A percentile compares a stretch with the other conserved stretches of the same genome.
These are phyloP conservation scores for Bipolaris victoriae DNA, from an alignment of 2,329 filamentous ascomycete genomes.

Conservation along the genomic window DNA sequence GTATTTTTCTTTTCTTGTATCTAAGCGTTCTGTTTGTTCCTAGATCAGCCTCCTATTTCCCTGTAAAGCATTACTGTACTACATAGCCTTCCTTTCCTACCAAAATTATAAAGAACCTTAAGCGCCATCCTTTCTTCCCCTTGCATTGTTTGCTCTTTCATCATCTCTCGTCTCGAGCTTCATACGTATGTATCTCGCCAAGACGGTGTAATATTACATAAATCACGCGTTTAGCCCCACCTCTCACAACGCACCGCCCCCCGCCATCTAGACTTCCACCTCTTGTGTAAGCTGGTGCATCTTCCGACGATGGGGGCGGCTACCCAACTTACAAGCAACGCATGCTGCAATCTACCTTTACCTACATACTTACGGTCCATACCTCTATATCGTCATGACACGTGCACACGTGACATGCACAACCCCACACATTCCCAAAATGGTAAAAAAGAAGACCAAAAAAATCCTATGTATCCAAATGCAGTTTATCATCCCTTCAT, in stretches of 20 bases:
- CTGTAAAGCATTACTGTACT: slow-evolving; percentile 2
- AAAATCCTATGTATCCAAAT: too few relatives aligned
- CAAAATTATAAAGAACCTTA: background rate
- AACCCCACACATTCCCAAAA: too few relatives aligned
- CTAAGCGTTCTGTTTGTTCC: background rate
- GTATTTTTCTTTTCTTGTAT: background rate
- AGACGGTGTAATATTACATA: background rate
- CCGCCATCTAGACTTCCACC: slow-evolving; percentile 2
- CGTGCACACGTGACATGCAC: too few relatives aligned
- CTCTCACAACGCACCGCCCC: slow-evolving; percentile 5
- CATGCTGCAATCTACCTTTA: background rate
- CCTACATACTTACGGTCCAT: background rate
- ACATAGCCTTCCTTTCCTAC: background rate
- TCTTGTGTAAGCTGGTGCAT: slow-evolving; percentile 10
- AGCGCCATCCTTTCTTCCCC: too few relatives aligned
- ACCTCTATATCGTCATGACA: too few relatives aligned
- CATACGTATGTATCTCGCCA: background rate
- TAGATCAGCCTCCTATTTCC: background rate
- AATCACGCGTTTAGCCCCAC: background rate
- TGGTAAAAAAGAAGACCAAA: too few relatives aligned
- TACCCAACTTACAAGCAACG: background rate
- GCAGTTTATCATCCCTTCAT: too few relatives aligned
- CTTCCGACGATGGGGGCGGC: slow-evolving; percentile 9
- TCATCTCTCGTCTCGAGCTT: too few relatives aligned
- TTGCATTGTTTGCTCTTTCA: too few relatives aligned